Evolutionary conservation across 2,329 filamentous ascomycete species (phyloP).

Genomic region (Xylariomycetidae sp.): DNA sequence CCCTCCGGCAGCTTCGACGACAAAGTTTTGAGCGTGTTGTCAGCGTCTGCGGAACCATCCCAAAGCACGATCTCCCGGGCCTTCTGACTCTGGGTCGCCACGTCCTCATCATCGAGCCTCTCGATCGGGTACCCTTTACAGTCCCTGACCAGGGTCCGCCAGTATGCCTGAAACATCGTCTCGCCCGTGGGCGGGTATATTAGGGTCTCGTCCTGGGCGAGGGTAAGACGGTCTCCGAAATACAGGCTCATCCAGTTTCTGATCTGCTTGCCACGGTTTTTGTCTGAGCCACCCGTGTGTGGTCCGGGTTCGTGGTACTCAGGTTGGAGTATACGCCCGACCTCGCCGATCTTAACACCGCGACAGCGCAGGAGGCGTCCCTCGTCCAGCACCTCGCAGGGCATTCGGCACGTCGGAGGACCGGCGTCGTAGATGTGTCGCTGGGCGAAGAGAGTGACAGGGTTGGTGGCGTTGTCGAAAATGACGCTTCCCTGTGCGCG

Average conservation of each 20-base stretch:
- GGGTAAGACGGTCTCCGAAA: too few relatives aligned
- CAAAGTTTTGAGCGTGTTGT: too few relatives aligned
- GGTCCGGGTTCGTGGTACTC: too few relatives aligned
- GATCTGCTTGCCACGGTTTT: too few relatives aligned
- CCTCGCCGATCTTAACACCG: conserved; percentile 2
- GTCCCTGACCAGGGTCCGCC: conserved; percentile 5
- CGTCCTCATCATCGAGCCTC: conserved; percentile 1
- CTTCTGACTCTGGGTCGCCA: conserved; percentile 1
- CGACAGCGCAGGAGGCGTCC: background rate
- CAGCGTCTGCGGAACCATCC: too few relatives aligned
- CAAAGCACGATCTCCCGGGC: background rate
- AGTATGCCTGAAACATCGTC: conserved; percentile 3
- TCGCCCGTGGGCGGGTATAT: conserved; percentile 2
- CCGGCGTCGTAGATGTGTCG: conserved; percentile 2
- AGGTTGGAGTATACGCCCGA: too few relatives aligned
- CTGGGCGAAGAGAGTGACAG: conserved; percentile 4
- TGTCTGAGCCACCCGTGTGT: too few relatives aligned
- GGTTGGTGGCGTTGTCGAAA: conserved; percentile 1
- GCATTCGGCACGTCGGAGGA: background rate
- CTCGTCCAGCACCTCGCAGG: conserved; percentile 1
- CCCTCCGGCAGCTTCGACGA: too few relatives aligned
- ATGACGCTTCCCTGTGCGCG: background rate
- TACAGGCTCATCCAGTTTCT: too few relatives aligned
- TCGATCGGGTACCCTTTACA: conserved; percentile 1
- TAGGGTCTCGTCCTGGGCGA: background rate